Evolutionary conservation across 2,329 filamentous ascomycete genomes (phyloP).

Genomic region (Verticillium dahliae): DNA sequence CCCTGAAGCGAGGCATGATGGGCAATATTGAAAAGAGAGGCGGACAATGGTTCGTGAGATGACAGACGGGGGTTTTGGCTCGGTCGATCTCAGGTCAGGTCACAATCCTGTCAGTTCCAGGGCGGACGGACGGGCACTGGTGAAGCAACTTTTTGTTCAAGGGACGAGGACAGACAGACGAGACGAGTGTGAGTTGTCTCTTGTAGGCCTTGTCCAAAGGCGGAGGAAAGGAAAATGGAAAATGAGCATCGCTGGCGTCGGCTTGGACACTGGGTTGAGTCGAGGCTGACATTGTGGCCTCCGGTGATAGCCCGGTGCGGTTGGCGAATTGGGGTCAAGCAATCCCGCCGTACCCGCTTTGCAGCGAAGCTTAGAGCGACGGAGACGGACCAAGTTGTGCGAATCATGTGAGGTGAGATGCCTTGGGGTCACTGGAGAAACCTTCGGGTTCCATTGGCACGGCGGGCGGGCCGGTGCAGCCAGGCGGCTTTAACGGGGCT

Average conservation of each 20-base stretch:
- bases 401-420: conserved; percentile 1
- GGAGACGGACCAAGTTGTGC: not conserved
- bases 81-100: conserved; percentile 5
- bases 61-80: not conserved
- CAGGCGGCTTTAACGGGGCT: conserved; percentile 2
- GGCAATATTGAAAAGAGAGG: not conserved
- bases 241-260: not conserved
- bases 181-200: conserved; percentile 2
- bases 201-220: conserved; percentile 2
- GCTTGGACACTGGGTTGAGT: not conserved
- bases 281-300: conserved; percentile 1
- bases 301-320: not conserved
- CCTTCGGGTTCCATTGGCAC: conserved; percentile 1
- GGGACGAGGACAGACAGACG: not conserved
- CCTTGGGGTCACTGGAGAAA: not conserved
- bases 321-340: conserved; percentile 1
- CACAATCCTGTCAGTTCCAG: conserved; percentile 3
- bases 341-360: conserved; percentile 4
- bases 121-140: not conserved
- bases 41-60: not conserved
- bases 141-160: not conserved
- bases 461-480: conserved; percentile 1
- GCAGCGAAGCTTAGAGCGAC: conserved; percentile 1
- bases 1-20: conserved; percentile 25
- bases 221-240: not conserved